A percentile compares a stretch with the other conserved stretches of the same genome.
These are phyloP conservation scores for Pyricularia grisea DNA, from an alignment of 2,329 filamentous ascomycete genomes.

Conservation along the genomic window DNA sequence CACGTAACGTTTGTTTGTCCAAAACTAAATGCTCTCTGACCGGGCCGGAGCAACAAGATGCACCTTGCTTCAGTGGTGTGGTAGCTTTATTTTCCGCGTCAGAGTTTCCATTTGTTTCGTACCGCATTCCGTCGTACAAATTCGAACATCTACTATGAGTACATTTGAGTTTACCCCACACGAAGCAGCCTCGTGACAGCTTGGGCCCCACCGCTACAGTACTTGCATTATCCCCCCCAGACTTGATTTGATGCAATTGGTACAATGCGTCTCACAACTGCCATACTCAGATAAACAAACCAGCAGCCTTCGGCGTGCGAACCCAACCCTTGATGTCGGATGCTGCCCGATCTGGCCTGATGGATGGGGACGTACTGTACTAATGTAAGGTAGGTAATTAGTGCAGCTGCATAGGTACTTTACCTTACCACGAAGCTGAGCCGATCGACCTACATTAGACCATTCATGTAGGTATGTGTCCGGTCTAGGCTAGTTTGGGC, in stretches of 20 bases:
- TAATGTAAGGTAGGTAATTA: background rate
- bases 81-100: background rate
- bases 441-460: background rate
- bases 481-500: background rate
- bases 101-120: background rate
- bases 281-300: background rate
- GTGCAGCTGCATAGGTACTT: background rate
- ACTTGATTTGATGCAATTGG: background rate
- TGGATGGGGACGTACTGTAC: background rate
- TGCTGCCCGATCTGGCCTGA: background rate
- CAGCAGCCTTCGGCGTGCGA: background rate
- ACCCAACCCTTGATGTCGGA: background rate
- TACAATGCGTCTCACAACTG: background rate
- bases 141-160: background rate
- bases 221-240: background rate
- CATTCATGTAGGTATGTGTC: background rate
- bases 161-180: background rate
- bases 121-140: background rate
- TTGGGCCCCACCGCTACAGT: background rate
- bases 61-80: background rate
- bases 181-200: background rate
- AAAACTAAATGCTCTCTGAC: background rate
- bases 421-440: background rate
- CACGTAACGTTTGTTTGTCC: background rate
- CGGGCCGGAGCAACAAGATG: background rate